Evolutionary conservation across 495 filamentous ascomycete genomes (phyloP).

Genomic region (Hypoxylon trugodes): DNA sequence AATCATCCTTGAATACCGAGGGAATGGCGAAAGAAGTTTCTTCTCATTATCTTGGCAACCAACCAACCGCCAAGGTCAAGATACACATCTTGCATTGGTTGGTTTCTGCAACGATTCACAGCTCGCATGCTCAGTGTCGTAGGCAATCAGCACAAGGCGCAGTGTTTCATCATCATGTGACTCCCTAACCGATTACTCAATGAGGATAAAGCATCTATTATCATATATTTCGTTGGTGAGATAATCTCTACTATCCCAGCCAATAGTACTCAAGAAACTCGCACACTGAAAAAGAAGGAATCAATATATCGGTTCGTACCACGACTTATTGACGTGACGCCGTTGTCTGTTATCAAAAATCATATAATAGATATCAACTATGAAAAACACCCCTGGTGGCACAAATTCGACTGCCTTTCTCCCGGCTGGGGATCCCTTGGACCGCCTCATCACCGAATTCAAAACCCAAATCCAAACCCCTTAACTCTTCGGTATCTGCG

Average conservation of each 20-base stretch:
- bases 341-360: background rate
- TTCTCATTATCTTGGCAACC: slow-evolving; percentile 9
- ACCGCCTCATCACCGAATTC: slow-evolving; percentile 19
- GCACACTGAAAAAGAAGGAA: background rate
- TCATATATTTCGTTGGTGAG: slow-evolving; percentile 14
- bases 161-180: slow-evolving; percentile 37
- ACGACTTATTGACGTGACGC: background rate
- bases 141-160: slow-evolving; percentile 14
- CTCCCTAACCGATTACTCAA: slow-evolving; percentile 12
- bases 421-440: background rate
- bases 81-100: slow-evolving; percentile 3
- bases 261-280: slow-evolving; percentile 5
- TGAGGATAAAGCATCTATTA: slow-evolving; percentile 15
- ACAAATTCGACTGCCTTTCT: background rate
- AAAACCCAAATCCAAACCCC: background rate
- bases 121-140: slow-evolving; percentile 3
- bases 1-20: background rate
- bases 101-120: slow-evolving; percentile 3
- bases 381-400: background rate
- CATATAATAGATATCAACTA: slow-evolving; percentile 6
- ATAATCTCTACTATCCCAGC: background rate
- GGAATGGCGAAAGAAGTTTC: slow-evolving; percentile 15
- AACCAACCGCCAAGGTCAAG: slow-evolving; percentile 4
- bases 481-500: slow-evolving; percentile 4
- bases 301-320: background rate